Evolutionary conservation across 768 basidiomycete species (phyloP), one percentile per base, ranked within the genome.

Genomic region (Omphalotus guepiniiformis): DNA sequence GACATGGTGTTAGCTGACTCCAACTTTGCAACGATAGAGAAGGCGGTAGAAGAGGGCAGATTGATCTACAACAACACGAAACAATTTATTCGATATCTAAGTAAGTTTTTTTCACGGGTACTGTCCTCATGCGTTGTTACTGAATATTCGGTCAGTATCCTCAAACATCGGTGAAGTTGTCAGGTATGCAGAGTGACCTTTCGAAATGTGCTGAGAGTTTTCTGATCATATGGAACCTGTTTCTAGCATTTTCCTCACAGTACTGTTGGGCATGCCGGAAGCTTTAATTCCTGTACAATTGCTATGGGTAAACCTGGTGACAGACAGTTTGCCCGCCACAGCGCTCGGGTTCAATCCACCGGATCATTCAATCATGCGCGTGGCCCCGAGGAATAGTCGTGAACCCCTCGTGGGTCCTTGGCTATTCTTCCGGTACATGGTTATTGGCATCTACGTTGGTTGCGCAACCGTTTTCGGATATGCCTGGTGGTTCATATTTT

Each of bases 61-160:
- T 76, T 95, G 49, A 99, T 98, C 60, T 98, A 97, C 69, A 97
- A 97, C 71, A 99, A 99, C 70, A 98, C 94, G 37, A 99, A 99
- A 71, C 95, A 98, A 64, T 99, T 99, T 68, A 97, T 99, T 67
- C 87, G 95, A 58, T 99, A 98, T 72, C 85, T 99, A 61, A 98
- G 87, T 90, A 58, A 32, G 86, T 76, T 50, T 16, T 28, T 28
- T 48, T 35, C 37, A 18, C 28, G 4, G 16, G 4, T 9, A 23
- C 48, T 38, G 25, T 39, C 23, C 37, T 47, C 2, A 47, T 60
- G 22, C 45, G 26, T 8, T 34, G 28, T 7, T 29, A n/a, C n/a
- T n/a, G n/a, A n/a, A n/a, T n/a, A n/a, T n/a, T n/a, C n/a, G n/a
- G 50, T 8, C 53, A 87, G 85, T 91, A 68, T 96, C 93, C 25